phyloP scores from a whole-genome alignment of 176 grass and related monocot genomes.

The Eragrostis nindensis region DNA sequence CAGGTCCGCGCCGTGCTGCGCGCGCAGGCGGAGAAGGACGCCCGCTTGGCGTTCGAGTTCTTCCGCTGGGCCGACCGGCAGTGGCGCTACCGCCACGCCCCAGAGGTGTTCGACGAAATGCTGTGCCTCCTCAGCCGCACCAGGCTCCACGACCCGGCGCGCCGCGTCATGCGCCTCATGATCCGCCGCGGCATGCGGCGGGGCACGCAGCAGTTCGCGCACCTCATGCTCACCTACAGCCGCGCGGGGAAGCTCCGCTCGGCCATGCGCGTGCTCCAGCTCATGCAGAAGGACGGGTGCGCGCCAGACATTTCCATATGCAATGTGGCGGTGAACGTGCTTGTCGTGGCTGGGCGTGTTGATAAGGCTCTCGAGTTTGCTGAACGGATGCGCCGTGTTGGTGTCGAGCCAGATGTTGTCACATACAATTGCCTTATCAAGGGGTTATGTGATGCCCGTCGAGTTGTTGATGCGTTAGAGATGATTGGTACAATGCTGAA shows the following conservation, averaged over 20 bases:
- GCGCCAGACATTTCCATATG: constrained; percentile 66
- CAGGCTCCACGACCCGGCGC: constrained; percentile 74
- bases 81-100: constrained; percentile 87
- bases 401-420: constrained; percentile 52
- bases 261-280: constrained; percentile 84
- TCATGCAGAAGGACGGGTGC: constrained; percentile 94
- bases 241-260: constrained; percentile 76
- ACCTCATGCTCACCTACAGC: constrained; percentile 91
- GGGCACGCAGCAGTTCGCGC: constrained; percentile 52
- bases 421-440: constrained; percentile 91
- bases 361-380: constrained; percentile 74
- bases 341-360: constrained; percentile 64
- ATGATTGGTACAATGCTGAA: constrained; percentile 68
- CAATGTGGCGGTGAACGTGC: constrained; percentile 70
- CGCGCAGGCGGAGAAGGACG: constrained; percentile 57
- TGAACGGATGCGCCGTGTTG: constrained; percentile 65
- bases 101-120: constrained; percentile 82
- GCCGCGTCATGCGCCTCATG: constrained; percentile 82
- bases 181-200: constrained; percentile 58
- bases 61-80: constrained; percentile 85
- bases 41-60: constrained; percentile 70
- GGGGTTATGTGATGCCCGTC: constrained; percentile 62
- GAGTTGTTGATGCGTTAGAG: constrained; percentile 58
- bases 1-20: constrained; percentile 76
- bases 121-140: constrained; percentile 77